Conservation (phyloP, 352 stramenopile species). For the Globisporangium cederbergense region DNA sequence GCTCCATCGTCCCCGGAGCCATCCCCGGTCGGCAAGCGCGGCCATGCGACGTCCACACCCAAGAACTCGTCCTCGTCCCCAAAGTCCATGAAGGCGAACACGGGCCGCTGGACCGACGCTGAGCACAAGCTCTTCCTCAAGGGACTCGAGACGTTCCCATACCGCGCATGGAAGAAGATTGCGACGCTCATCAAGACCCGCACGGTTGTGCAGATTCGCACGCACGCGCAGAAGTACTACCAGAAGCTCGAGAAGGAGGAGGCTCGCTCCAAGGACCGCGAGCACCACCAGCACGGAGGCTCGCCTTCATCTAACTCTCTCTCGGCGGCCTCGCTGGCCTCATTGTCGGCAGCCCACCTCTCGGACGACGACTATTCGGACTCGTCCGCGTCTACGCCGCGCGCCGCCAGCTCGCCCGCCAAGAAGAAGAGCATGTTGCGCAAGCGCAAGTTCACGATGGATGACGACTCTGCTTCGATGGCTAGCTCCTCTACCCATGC, state of each 20-base stretch:
- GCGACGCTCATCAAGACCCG: constrained; percentile 92
- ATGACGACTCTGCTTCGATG: constrained; percentile 17
- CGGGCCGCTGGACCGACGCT: constrained; percentile 79
- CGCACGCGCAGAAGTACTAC: constrained; percentile 88
- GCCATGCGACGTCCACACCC: neutral
- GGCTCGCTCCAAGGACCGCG: constrained; percentile 65
- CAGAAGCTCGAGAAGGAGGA: constrained; percentile 89
- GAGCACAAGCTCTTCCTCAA: constrained; percentile 89
- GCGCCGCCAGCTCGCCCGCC: constrained; percentile 18
- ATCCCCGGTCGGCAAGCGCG: constrained; percentile 16
- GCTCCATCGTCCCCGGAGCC: constrained; percentile 9
- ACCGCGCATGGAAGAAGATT: constrained; percentile 92
- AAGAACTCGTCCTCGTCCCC: constrained; percentile 12
- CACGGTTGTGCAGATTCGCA: constrained; percentile 89
- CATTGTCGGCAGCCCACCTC: neutral
- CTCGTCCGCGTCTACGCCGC: constrained; percentile 6
- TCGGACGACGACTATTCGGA: constrained; percentile 17
- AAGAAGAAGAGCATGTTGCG: constrained; percentile 65
- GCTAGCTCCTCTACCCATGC: constrained; percentile 16
- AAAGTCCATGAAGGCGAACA: constrained; percentile 59
- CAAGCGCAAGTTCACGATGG: constrained; percentile 62
- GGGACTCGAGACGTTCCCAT: constrained; percentile 81
- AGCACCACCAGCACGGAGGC: constrained; percentile 27
- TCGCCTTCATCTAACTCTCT: neutral
- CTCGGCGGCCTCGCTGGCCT: neutral